phyloP scores from a whole-genome alignment of 2,329 filamentous ascomycete genomes.

The Penicillium brevicompactum region DNA sequence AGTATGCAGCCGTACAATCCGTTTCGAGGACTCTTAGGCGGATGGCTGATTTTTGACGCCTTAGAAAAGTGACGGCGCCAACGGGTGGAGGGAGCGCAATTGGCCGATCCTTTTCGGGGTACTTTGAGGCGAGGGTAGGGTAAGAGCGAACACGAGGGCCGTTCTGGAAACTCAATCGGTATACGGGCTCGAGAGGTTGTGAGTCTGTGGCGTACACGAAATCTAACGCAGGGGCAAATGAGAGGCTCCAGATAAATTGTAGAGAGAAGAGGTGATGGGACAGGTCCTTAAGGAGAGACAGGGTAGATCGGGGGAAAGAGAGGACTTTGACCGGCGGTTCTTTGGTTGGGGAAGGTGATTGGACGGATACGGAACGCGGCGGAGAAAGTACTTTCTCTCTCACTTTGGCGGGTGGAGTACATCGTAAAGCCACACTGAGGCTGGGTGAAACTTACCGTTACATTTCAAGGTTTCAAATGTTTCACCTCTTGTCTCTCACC shows the following conservation, averaged over 20 bases:
- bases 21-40: constrained; percentile 2
- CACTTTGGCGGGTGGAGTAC: constrained; percentile 15
- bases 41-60: constrained; percentile 1
- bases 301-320: constrained; percentile 4
- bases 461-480: constrained; percentile 2
- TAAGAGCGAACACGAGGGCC: constrained; percentile 5
- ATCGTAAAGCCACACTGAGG: constrained; percentile 16
- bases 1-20: constrained; percentile 14
- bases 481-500: constrained; percentile 11
- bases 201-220: not conserved
- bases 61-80: not conserved
- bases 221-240: not conserved
- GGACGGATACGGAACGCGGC: constrained; percentile 14
- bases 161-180: constrained; percentile 11
- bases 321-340: constrained; percentile 14
- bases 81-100: constrained; percentile 15
- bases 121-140: constrained; percentile 10
- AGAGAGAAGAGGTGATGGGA: not conserved
- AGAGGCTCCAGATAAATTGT: not conserved
- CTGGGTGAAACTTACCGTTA: constrained; percentile 11
- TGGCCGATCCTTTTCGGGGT: constrained; percentile 7
- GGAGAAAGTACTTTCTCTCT: constrained; percentile 10
- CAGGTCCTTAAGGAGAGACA: constrained; percentile 7
- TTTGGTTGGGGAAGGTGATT: constrained; percentile 10
- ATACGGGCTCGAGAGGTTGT: not conserved